Base-by-base conservation (phyloP, 1,139 yeast species). In the Candida pseudoviswanathii region DNA sequence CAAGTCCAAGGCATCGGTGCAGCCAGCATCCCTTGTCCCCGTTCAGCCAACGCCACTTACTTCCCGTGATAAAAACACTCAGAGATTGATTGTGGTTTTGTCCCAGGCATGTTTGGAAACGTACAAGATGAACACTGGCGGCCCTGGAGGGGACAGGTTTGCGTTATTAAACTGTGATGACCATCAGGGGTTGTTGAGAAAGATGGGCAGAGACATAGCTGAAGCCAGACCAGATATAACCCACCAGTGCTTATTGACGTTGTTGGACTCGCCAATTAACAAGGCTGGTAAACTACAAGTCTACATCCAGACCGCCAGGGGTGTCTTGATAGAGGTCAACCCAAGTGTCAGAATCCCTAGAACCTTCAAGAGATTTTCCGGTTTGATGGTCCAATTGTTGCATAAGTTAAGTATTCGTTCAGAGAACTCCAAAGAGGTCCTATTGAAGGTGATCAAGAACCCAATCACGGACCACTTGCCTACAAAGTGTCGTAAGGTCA, bases 141-240 rank as follows among this genome's bases (percentile, higher is more conserved):
- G 86, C 6, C 81, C 88, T 27, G 91, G 92, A 46, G 96, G 96
- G 48, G 98, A 92, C 66, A 89, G 94, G 66, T 94, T 87, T 64
- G 97, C 96, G 0, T 74, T 94, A 55, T 78, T 94, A 61, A 94
- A 94, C 73, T 94, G 99, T 76, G 99, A 94, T 68, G 99, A 94
- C 68, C 99, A 94, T 67, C 99, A 94, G 73, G 98, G 98, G 11
- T 77, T 94, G 50, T 76, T 94, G 61, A 87, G 95, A 68, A 92
- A 91, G 66, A 90, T 92, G 96, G 96, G 96, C 44, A 81, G 97
- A 65, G 98, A 94, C 66, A 94, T 94, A 58, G 92, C 97, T 43
- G 99, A 94, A 66, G 98, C 97, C 4, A 84, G 99, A 69, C 99
- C 99, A 22, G 99, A 94, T 68, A 94, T 94, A 62, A 92, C 98